These are phyloP conservation scores for Neurospora sp. DNA, from an alignment of 495 filamentous ascomycete genomes.

Conservation along the genomic window DNA sequence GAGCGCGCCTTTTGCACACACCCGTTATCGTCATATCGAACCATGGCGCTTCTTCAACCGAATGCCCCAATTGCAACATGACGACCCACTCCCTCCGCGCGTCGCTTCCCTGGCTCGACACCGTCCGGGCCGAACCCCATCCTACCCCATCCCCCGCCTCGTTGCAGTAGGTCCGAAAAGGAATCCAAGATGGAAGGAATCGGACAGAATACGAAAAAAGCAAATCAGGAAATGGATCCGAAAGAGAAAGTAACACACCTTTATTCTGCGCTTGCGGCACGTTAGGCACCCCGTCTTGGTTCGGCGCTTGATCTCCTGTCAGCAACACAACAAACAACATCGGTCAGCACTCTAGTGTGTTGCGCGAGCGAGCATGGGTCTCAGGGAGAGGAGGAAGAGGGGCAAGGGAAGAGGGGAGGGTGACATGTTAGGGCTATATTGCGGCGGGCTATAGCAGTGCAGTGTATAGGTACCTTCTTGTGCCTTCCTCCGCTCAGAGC, in stretches of 20 bases:
- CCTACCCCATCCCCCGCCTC: neutral
- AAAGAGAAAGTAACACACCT: slow-evolving; percentile 53
- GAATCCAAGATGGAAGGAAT: neutral
- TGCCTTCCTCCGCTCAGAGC: slow-evolving; percentile 73
- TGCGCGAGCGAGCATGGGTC: neutral
- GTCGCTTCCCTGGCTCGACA: neutral
- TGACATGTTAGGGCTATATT: neutral
- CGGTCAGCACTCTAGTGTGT: slow-evolving; percentile 9
- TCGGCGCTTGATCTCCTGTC: slow-evolving; percentile 85
- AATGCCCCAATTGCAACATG: neutral
- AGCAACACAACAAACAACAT: slow-evolving; percentile 15
- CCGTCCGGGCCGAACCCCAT: neutral
- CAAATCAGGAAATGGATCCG: neutral
- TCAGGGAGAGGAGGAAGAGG: neutral
- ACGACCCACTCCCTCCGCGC: neutral
- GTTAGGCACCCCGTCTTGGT: slow-evolving; percentile 98
- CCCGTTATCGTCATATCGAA: neutral
- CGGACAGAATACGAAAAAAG: neutral
- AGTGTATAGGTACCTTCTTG: slow-evolving; percentile 57
- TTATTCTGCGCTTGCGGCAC: slow-evolving; percentile 93
- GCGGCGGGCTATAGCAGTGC: neutral
- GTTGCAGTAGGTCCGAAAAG: neutral
- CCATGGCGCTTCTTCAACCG: neutral
- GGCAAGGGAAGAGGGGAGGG: neutral
- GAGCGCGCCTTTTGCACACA: neutral